Evolutionary conservation across 2,329 filamentous ascomycete genomes (phyloP), one percentile per base, ranked within the genome.

Genomic region (Pseudocercospora musae): DNA sequence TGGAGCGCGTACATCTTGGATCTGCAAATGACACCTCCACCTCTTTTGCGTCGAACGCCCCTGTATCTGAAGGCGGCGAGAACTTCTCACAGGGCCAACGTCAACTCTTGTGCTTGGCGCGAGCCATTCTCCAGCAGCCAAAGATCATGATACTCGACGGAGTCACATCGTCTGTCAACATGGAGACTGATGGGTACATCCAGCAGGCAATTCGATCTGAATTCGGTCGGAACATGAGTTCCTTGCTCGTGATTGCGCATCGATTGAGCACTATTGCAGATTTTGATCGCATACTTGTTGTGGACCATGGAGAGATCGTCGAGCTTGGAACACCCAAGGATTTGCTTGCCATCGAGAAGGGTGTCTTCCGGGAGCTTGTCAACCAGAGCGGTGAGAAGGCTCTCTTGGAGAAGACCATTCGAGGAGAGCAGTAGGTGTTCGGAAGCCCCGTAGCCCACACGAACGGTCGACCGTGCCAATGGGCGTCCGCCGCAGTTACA

Each of bases 61-160:
- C 85, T 4, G 92, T 96, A 1, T 91, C 96, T 69, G 92, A 96
- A 72, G 92, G 96, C 76, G 93, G 93, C 0, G 83, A 94, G 62
- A 96, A 96, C 77, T 96, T 96, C 79, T 95, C 91, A 0, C 86
- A 96, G 7, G 92, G 92, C 3, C 92, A 96, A 78, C 86, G 93
- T 6, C 93, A 96, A 76, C 84, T 96, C 53, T 95, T 96, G 90
- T 92, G 92, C 0, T 82, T 97, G 1, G 92, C 92, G 0, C 87
- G 93, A 1, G 93, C 92, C 76, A 92, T 96, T 68, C 86, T 86
- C 49, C 96, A 81, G 25, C 96, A 84, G 73, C 96, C 89, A 70
- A 96, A 96, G 78, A 96, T 91, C 21, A 85, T 85, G 23, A 89
- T 89, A 64, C 91, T 87, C 2, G 91, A 89, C 68, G 81, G 85